Evolutionary conservation across 345 rosid genomes (phyloP).

Genomic region (Pugionium cornutum): DNA sequence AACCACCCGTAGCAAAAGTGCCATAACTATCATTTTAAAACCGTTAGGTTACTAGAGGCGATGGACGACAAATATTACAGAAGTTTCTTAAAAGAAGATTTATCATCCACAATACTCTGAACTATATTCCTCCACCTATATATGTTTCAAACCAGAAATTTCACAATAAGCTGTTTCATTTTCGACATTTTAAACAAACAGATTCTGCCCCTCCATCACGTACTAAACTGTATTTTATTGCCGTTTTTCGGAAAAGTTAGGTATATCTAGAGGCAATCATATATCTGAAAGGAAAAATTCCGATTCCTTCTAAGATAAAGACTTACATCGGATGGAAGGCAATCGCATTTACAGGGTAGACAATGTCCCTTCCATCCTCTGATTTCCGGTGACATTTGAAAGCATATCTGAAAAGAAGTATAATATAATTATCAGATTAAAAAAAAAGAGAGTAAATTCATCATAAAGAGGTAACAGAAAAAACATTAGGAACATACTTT

Average conservation of each 20-base stretch:
- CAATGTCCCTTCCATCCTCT: constrained; percentile 95
- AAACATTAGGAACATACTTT: constrained; percentile 53
- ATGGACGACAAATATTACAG: not conserved
- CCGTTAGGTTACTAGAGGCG: constrained; percentile 16
- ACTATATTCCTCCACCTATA: not conserved
- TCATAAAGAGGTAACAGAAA: constrained; percentile 4
- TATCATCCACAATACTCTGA: constrained; percentile 9
- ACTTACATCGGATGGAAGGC: constrained; percentile 98
- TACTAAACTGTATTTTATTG: not conserved
- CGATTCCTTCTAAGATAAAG: not conserved
- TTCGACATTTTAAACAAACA: not conserved
- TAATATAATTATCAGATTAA: not conserved
- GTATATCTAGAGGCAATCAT: not conserved
- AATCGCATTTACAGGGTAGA: constrained; percentile 93
- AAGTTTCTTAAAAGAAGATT: not conserved
- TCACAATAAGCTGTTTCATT: not conserved
- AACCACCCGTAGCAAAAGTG: constrained; percentile 98
- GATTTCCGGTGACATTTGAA: constrained; percentile 98
- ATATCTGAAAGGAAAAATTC: constrained; percentile 1
- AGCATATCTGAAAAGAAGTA: constrained; percentile 68
- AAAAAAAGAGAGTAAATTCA: not conserved
- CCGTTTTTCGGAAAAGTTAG: not conserved
- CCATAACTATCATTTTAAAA: constrained; percentile 65
- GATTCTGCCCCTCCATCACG: not conserved
- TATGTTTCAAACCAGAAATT: not conserved